Conservation (phyloP, 163 green algal species). For the Volvox carteri region DNA sequence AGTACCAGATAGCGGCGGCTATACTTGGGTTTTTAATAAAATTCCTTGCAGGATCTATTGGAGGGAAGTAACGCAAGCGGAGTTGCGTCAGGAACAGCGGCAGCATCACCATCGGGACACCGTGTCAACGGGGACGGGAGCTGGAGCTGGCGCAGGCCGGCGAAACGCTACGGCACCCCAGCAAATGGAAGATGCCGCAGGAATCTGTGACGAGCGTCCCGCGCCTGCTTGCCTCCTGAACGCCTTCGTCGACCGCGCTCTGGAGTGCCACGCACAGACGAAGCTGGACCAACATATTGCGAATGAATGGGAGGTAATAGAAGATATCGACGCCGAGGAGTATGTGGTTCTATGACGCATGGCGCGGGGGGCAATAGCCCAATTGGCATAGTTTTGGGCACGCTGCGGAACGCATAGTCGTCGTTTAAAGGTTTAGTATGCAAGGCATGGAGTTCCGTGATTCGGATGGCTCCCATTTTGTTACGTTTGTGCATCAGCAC, state of each 20-base stretch:
- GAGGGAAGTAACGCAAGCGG: slow-evolving; percentile 14
- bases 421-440: no score
- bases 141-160: not conserved
- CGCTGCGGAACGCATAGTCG: no score
- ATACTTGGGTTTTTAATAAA: not conserved
- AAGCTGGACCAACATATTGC: slow-evolving; percentile 28
- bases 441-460: slow-evolving; percentile 23
- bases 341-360: slow-evolving; percentile 16
- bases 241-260: not conserved
- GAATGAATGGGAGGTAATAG: slow-evolving; percentile 31
- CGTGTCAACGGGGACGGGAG: not conserved
- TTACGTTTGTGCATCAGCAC: slow-evolving; percentile 15
- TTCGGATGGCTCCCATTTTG: slow-evolving; percentile 28
- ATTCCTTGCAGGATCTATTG: slow-evolving; percentile 37
- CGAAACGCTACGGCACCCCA: not conserved
- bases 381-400: no score
- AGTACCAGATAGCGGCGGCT: not conserved
- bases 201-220: not conserved
- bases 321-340: slow-evolving; percentile 31
- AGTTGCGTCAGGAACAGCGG: slow-evolving; percentile 40
- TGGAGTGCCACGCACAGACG: slow-evolving; percentile 11
- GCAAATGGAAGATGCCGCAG: not conserved
- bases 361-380: not conserved
- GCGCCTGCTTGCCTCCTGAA: slow-evolving; percentile 8
- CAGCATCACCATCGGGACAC: not conserved